Evolutionary conservation across 139 green algal species (phyloP), one percentile per base, ranked within the genome.

Genomic region (Coccomyxa sp.): DNA sequence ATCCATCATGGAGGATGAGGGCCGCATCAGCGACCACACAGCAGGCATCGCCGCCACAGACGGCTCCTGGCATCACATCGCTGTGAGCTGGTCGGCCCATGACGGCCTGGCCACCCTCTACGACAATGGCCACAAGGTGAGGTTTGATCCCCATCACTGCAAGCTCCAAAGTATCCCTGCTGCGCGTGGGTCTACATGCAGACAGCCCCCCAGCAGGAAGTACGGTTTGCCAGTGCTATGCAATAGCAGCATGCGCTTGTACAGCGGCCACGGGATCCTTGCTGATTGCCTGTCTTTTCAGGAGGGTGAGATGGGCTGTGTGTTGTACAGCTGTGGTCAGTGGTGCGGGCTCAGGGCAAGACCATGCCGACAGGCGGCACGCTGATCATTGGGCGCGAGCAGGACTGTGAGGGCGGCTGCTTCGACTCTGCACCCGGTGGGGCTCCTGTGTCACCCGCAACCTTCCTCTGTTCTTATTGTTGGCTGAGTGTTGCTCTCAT

Each of bases 1-100:
- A 18, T 81, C 81, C 44, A 89, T 97, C n/a, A 94, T 97, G 90
- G 93, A 97, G 82, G 91, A 97, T 55, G 93, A 97, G 84, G 93
- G 93, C 35, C 82, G 31, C 0, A 16, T 88, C 18, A 78, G 64
- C 12, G 93, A 97, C 82, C 93, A 97, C 82, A 78, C 86, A 73
- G 87, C 85, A 3, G 93, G 93, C 37, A 82, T 95, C 0, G 71
- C 81, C 0, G 86, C 89, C 14, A 96, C 92, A 16, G 68, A 77
- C 41, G 93, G 93, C 22, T 81, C 81, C 58, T 97, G 93, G 93
- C 93, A 97, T 81, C 93, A 97, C 84, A 86, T 97, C 18, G 93
- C 93, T 0, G 88, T 95, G 40, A 95, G 90, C 4, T 97, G 93
- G 93, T 69, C 90, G 44, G 88, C 81, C 73, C 58, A 37, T 36